Evolutionary conservation across 805 yeast species (phyloP).

Genomic region (Metschnikowia rubicola): DNA sequence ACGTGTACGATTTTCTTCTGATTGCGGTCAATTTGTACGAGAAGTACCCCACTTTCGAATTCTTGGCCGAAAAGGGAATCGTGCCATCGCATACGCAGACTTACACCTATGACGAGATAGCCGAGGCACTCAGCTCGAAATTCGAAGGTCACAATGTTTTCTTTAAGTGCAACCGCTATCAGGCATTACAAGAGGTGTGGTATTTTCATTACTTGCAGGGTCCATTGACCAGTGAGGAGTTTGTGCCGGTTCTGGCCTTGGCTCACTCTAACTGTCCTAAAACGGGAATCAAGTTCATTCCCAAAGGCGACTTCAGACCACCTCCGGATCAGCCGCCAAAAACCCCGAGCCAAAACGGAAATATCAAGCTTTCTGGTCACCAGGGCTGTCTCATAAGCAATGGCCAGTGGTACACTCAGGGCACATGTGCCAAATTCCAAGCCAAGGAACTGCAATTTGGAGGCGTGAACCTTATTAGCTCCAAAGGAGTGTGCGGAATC

Average conservation of each 20-base stretch:
- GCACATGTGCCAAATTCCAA: conserved; percentile 80
- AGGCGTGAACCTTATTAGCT: conserved; percentile 65
- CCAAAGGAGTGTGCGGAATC: conserved; percentile 69
- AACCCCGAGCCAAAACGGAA: conserved; percentile 22
- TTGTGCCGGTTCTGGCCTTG: conserved; percentile 58
- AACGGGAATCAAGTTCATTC: conserved; percentile 66
- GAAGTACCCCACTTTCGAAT: conserved; percentile 35
- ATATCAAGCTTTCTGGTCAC: conserved; percentile 47
- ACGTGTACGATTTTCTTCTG: conserved; percentile 28
- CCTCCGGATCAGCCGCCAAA: conserved; percentile 18
- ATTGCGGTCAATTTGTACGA: conserved; percentile 31
- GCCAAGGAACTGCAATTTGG: conserved; percentile 59
- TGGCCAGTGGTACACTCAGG: conserved; percentile 80
- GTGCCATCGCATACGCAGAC: conserved; percentile 32
- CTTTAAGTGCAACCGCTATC: conserved; percentile 30
- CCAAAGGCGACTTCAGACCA: conserved; percentile 46
- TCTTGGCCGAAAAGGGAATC: conserved; percentile 35
- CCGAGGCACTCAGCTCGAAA: conserved; percentile 29
- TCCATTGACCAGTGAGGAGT: conserved; percentile 22
- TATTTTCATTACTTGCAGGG: conserved; percentile 26
- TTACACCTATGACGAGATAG: conserved; percentile 31
- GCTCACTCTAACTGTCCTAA: conserved; percentile 63
- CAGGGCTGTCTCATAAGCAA: conserved; percentile 78
- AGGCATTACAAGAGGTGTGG: conserved; percentile 26
- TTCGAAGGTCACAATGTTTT: conserved; percentile 34